Base-by-base conservation (phyloP, 2,329 filamentous ascomycete species). In the Cladosporium sp. region DNA sequence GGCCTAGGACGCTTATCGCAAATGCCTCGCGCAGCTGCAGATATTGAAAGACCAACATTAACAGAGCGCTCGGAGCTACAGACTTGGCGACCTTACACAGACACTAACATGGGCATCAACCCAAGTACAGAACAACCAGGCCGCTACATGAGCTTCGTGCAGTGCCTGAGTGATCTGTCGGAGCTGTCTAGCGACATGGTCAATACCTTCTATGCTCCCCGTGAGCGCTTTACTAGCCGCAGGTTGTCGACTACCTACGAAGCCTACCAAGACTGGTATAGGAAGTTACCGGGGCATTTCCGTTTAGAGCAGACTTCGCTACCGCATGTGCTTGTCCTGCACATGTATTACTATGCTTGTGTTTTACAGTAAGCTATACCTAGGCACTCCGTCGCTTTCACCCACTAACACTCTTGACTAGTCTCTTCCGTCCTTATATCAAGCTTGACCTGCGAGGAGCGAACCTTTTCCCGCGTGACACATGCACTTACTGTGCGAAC, bases 141-240 rank as follows among this genome's bases (percentile, higher is more conserved):
- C 6, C 89, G 75, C 86, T 70, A 69, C 18, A 74, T 72, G 66
- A 66, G 73, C 67, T 80, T 81, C 68, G 72, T 80, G 14, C 77
- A 80, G 31, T 75, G 88, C 69, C 89, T 91, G 70, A 90, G 88
- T 72, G 87, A 89, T 72, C 82, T 93, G 60, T 91, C 88, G 68
- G 89, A 92, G 76, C 84, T 92, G 1, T 87, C 91, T 1, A 90
- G 91, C 74, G 85, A 90, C 70, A 89, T 88, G 33, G 81, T 91
- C 23, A 89, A 89, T 72, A 84, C 90, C 46, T 83, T 92, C n/a
- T 90, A 91, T 73, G 88, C 89, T 4, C 90, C 90, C 0, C 87
- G 85, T 16, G 83, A 85, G 64, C 85, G 85, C 5, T 81, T 92
- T 53, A 90, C 86, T 0, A 88, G 87, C 69, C 83, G 84, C 46